Evolutionary conservation across 208 protist species (phyloP), one percentile per base, ranked within the genome.

Genomic region (Eutreptiella sp.): DNA sequence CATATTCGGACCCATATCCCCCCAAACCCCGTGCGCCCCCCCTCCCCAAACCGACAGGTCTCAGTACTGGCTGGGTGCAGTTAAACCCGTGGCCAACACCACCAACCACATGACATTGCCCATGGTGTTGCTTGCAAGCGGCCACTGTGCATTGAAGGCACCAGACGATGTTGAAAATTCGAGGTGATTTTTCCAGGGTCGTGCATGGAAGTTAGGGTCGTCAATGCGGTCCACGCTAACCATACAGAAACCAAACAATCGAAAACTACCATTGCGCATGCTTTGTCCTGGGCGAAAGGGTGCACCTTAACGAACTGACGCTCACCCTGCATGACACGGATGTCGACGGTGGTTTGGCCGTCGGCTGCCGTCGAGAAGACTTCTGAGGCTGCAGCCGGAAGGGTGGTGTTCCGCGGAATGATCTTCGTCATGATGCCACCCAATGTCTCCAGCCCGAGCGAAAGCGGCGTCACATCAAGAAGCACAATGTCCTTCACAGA

Each of bases 271-370:
- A n/a, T n/a, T n/a, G n/a, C n/a, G n/a, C n/a, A n/a, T n/a, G n/a
- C n/a, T n/a, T 60, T 60, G 24, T 60, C 53, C 45, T 60, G 53
- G 46, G 38, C 38, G 1, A 38, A 46, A 1, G 38, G 28, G 16
- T 46, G 45, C 4, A 31, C 21, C 46, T 85, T 83, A 41, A 96
- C 98, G 69, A 92, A 78, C 16, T 82, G 64, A 24, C 96, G 92
- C 83, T 99, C 96, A 53, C 97, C 97, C 73, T 99, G 95, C 73
- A 87, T 99, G 19, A 99, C 93, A 77, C 97, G 90, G 64, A 99
- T 97, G 48, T 97, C 77, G 39, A 99, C 97, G 48, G 85, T 92
- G 19, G 79, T 71, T 84, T 99, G 97, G 78, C 99, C 96, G 74
- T 99, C 92, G 53, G 90, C 70, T 14, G 84, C 76, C n/a, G 86